Percentiles rank a stretch among this genome's conserved stretches.
Evolutionary conservation across 306 rosid species (phyloP).

Genomic region (Dryas drummondii): DNA sequence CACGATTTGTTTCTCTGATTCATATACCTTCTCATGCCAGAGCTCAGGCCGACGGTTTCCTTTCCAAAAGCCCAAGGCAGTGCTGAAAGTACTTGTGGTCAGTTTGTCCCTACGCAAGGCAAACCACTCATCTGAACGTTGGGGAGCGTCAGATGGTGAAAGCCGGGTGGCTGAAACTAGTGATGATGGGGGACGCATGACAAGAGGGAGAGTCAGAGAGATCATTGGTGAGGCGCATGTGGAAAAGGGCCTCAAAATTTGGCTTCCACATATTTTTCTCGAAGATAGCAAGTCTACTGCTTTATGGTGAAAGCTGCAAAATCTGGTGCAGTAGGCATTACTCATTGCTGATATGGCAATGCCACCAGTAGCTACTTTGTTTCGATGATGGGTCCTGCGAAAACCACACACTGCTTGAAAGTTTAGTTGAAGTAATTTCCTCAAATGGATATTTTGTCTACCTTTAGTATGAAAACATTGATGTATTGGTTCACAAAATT

Average conservation of each 20-base stretch:
- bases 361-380: constrained; percentile 28
- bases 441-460: neutral
- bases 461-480: neutral
- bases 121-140: constrained; percentile 93
- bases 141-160: constrained; percentile 54
- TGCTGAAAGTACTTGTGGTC: constrained; percentile 91
- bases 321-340: constrained; percentile 41
- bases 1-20: constrained; percentile 33
- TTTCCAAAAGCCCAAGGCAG: constrained; percentile 93
- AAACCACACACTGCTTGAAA: constrained; percentile 35
- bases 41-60: constrained; percentile 75
- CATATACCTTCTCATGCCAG: constrained; percentile 84
- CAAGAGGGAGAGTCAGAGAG: constrained; percentile 29
- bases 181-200: constrained; percentile 37
- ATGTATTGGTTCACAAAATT: neutral
- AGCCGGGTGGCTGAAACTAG: constrained; percentile 42
- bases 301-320: constrained; percentile 34
- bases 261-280: constrained; percentile 28
- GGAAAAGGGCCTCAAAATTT: constrained; percentile 36
- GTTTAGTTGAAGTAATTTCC: constrained; percentile 19
- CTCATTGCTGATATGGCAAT: constrained; percentile 41
- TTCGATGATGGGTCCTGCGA: constrained; percentile 32
- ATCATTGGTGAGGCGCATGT: constrained; percentile 24
- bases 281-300: constrained; percentile 28
- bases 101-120: constrained; percentile 90